These are phyloP conservation scores for Saturnispora serradocipensis DNA, from an alignment of 805 yeast genomes.

Conservation along the genomic window DNA sequence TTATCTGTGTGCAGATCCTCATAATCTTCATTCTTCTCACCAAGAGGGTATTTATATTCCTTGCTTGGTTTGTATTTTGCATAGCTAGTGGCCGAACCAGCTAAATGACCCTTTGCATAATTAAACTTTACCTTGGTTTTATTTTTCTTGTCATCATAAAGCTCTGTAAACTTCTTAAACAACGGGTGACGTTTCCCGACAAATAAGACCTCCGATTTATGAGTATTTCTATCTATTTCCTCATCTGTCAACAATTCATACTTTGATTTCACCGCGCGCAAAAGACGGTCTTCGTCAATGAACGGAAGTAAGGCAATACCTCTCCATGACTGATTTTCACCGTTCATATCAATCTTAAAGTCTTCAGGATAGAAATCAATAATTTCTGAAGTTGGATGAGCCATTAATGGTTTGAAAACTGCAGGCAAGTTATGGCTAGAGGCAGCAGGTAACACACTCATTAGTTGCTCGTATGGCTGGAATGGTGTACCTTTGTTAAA, in stretches of 20 bases:
- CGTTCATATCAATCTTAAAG: constrained; percentile 89
- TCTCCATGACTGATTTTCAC: constrained; percentile 91
- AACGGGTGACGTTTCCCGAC: constrained; percentile 56
- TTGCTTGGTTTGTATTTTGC: constrained; percentile 30
- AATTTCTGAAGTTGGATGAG: constrained; percentile 67
- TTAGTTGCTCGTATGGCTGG: constrained; percentile 83
- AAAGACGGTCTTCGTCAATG: constrained; percentile 71
- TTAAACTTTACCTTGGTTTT: constrained; percentile 34
- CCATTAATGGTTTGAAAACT: constrained; percentile 75
- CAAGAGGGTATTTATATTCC: constrained; percentile 37
- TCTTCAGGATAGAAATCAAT: constrained; percentile 87
- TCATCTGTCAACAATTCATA: constrained; percentile 55
- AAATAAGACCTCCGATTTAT: constrained; percentile 60
- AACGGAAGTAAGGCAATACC: constrained; percentile 87
- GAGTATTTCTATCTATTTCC: constrained; percentile 62
- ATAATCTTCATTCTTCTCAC: constrained; percentile 24
- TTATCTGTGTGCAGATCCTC: constrained; percentile 33
- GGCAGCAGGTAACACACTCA: constrained; percentile 93
- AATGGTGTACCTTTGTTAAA: constrained; percentile 72
- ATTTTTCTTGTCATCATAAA: constrained; percentile 39
- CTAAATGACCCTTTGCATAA: constrained; percentile 43
- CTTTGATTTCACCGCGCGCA: constrained; percentile 55
- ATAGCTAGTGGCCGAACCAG: constrained; percentile 43
- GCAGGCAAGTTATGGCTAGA: constrained; percentile 81
- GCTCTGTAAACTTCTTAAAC: constrained; percentile 30